A percentile compares a stretch with the other conserved stretches of the same genome.
phyloP scores from a whole-genome alignment of 2,329 filamentous ascomycete species.

The Cryphonectria naterciae region DNA sequence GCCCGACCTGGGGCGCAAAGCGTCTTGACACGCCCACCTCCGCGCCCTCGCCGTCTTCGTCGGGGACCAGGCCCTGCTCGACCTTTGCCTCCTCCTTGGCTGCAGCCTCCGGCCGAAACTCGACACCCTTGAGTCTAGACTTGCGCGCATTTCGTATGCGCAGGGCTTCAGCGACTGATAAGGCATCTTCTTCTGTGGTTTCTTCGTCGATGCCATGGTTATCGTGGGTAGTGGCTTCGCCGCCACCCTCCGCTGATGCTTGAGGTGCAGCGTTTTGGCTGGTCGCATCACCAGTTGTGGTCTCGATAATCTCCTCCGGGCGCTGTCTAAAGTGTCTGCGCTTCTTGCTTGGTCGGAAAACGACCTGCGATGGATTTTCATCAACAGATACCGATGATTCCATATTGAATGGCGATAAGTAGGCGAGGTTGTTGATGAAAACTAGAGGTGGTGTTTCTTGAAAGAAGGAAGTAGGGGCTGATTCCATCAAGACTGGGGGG shows the following conservation, averaged over 20 bases:
- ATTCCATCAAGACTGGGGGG: slow-evolving; percentile 1
- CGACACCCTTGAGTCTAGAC: slow-evolving; percentile 57
- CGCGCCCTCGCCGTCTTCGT: slow-evolving; percentile 38
- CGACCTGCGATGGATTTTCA: slow-evolving; percentile 40
- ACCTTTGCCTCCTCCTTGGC: slow-evolving; percentile 33
- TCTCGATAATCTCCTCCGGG: slow-evolving; percentile 32
- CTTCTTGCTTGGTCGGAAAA: slow-evolving; percentile 63
- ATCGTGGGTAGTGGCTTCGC: slow-evolving; percentile 27
- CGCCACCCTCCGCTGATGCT: slow-evolving; percentile 23
- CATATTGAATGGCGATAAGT: slow-evolving; percentile 29
- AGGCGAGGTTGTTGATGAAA: neutral
- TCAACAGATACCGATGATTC: slow-evolving; percentile 29
- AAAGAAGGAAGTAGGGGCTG: neutral
- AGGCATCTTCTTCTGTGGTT: slow-evolving; percentile 33
- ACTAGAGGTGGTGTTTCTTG: neutral
- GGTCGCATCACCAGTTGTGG: slow-evolving; percentile 13
- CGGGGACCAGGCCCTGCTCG: slow-evolving; percentile 42
- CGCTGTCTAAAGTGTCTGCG: slow-evolving; percentile 63
- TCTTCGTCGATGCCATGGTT: slow-evolving; percentile 27
- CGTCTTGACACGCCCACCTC: slow-evolving; percentile 49
- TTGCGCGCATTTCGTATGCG: slow-evolving; percentile 57
- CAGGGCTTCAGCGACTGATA: slow-evolving; percentile 55
- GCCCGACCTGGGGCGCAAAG: slow-evolving; percentile 74
- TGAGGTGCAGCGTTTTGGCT: slow-evolving; percentile 11
- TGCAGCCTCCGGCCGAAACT: slow-evolving; percentile 49